These are phyloP conservation scores for Globisporangium abappressorium DNA, from an alignment of 352 stramenopile genomes.

Conservation along the genomic window DNA sequence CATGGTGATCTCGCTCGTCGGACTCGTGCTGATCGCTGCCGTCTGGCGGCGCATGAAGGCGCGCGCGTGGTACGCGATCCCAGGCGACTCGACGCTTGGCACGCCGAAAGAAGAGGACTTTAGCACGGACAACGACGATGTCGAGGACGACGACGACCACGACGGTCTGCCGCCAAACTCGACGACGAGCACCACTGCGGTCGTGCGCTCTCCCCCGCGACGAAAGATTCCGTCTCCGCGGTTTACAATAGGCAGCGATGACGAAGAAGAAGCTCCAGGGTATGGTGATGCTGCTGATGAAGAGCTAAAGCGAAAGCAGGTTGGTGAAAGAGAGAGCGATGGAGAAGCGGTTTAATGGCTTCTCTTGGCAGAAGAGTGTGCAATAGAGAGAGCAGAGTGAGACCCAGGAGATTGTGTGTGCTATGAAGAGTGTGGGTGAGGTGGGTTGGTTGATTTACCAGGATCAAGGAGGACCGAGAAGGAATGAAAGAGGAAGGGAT, in stretches of 20 bases:
- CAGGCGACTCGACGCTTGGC: conserved; percentile 29
- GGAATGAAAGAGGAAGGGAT: no score
- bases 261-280: conserved; percentile 24
- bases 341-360: not conserved
- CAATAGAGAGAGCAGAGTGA: not conserved
- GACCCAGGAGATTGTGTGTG: not conserved
- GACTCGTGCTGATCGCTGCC: conserved; percentile 50
- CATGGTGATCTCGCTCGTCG: conserved; percentile 49
- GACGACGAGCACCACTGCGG: conserved; percentile 18
- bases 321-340: not conserved
- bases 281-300: not conserved
- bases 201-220: conserved; percentile 27
- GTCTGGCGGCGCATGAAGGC: conserved; percentile 45
- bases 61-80: conserved; percentile 51
- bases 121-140: conserved; percentile 6
- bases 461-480: not conserved
- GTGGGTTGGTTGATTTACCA: not conserved
- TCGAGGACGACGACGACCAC: conserved; percentile 21
- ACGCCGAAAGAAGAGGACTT: conserved; percentile 15
- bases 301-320: not conserved
- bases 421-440: not conserved
- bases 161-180: conserved; percentile 16
- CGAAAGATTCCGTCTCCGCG: conserved; percentile 27
- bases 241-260: conserved; percentile 49
- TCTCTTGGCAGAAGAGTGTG: not conserved